phyloP scores from a whole-genome alignment of 1,284 basidiomycete genomes.

The Singerocomus inundabilis region DNA sequence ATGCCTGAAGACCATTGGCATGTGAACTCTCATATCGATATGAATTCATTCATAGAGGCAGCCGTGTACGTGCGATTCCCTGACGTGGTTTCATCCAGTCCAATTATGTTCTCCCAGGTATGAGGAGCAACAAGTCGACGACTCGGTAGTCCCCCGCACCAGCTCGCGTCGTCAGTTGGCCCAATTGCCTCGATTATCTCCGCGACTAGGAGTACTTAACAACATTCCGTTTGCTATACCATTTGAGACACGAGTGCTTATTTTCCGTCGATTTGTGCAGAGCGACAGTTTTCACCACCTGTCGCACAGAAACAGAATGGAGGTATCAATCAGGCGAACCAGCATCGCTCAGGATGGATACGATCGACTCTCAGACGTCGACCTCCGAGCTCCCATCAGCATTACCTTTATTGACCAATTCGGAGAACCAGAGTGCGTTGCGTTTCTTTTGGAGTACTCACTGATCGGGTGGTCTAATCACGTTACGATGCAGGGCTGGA shows the following conservation, averaged over 20 bases:
- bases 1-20: constrained; percentile 86
- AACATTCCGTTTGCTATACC: constrained; percentile 97
- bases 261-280: constrained; percentile 82
- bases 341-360: constrained; percentile 89
- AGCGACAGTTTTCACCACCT: constrained; percentile 45
- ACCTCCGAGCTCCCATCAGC: constrained; percentile 78
- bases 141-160: constrained; percentile 33
- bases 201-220: constrained; percentile 88
- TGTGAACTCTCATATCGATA: constrained; percentile 72
- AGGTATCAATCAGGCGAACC: constrained; percentile 70
- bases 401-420: constrained; percentile 93
- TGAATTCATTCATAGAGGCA: constrained; percentile 86
- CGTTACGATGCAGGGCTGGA: constrained; percentile 56
- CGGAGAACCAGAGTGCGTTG: constrained; percentile 74
- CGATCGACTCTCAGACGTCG: constrained; percentile 70
- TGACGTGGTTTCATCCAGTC: not conserved
- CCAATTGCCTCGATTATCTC: constrained; percentile 65
- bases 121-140: constrained; percentile 56
- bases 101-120: constrained; percentile 36
- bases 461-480: constrained; percentile 1
- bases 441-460: not conserved
- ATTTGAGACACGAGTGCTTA: constrained; percentile 86
- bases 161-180: constrained; percentile 72
- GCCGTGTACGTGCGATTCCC: constrained; percentile 58
- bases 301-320: constrained; percentile 35